Evolutionary conservation across 2,329 filamentous ascomycete genomes (phyloP), one percentile per base, ranked within the genome.

Genomic region (Claviceps maximensis): DNA sequence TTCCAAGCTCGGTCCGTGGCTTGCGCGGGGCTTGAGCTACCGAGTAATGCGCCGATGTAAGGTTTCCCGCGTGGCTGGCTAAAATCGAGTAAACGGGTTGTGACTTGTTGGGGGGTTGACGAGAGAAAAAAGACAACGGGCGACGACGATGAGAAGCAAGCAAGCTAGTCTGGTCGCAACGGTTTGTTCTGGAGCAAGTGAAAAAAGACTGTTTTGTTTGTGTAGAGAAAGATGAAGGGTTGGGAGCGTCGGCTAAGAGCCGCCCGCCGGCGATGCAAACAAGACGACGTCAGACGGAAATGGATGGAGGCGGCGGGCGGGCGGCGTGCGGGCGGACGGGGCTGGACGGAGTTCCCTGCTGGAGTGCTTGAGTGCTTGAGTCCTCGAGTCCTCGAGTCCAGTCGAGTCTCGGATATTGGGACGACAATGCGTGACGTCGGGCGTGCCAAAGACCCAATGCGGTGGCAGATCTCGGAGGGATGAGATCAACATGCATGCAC

Each of bases 371-470:
- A n/a, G n/a, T n/a, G n/a, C n/a, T n/a, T n/a, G n/a, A n/a, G n/a
- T n/a, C n/a, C n/a, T n/a, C n/a, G n/a, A n/a, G n/a, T 29, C 27
- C 27, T 29, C 8, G 31, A 21, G 41, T 13, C 21, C 21, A 13
- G 38, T 19, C 17, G 3, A 17, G 15, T 6, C 17, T 38, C 4
- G 15, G 9, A 23, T 8, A 42, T 17, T 10, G 8, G 36, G 48
- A 50, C 36, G 31, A 50, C 40, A 27, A 33, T 50, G 42, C 15
- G 48, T 50, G 48, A 50, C 48, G 48, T 50, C 48, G 36, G 17
- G 23, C 9, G 19, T 13, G 48, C 48, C 33, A n/a, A n/a, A n/a
- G n/a, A n/a, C n/a, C n/a, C n/a, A 33, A 41, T 49, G 47, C 21
- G 31, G 8, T 29, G 47, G 29, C 17, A 25, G 33, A 41, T 47